These are phyloP conservation scores for Phytophthora meadii DNA, from an alignment of 352 stramenopile species.

Conservation along the genomic window DNA sequence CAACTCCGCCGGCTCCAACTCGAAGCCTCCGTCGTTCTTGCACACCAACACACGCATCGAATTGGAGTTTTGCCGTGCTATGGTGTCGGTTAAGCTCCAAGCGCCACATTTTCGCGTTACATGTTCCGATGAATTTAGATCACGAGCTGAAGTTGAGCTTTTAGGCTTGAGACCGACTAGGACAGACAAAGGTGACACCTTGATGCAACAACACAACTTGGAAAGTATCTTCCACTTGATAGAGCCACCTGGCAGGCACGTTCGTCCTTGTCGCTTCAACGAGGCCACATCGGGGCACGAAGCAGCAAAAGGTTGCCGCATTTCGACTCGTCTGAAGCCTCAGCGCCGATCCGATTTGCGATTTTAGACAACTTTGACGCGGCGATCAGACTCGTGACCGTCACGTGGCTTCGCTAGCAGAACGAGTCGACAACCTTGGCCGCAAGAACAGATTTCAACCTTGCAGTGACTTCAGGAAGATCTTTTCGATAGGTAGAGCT, in stretches of 20 bases:
- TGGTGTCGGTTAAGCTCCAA: too few species aligned
- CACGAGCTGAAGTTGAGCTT: too few species aligned
- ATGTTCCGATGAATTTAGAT: too few species aligned
- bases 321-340: slow-evolving; percentile 2
- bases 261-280: slow-evolving; percentile 1
- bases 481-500: background rate
- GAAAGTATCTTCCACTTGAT: slow-evolving; percentile 16
- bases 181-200: too few species aligned
- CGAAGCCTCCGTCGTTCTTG: slow-evolving; percentile 84
- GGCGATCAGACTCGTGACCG: background rate
- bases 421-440: background rate
- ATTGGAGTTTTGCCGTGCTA: too few species aligned
- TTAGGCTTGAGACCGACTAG: too few species aligned
- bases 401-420: too few species aligned
- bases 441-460: slow-evolving; percentile 3
- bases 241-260: slow-evolving; percentile 5
- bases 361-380: slow-evolving; percentile 4
- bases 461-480: slow-evolving; percentile 1
- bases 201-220: slow-evolving; percentile 9
- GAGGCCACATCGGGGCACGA: slow-evolving; percentile 7
- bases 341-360: slow-evolving; percentile 8
- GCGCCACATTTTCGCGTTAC: too few species aligned
- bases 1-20: slow-evolving; percentile 61
- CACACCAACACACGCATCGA: slow-evolving; percentile 69
- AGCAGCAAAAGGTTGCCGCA: background rate